Evolutionary conservation across 1,284 basidiomycete species (phyloP).

Genomic region (Exobasidium cylindrosporum): DNA sequence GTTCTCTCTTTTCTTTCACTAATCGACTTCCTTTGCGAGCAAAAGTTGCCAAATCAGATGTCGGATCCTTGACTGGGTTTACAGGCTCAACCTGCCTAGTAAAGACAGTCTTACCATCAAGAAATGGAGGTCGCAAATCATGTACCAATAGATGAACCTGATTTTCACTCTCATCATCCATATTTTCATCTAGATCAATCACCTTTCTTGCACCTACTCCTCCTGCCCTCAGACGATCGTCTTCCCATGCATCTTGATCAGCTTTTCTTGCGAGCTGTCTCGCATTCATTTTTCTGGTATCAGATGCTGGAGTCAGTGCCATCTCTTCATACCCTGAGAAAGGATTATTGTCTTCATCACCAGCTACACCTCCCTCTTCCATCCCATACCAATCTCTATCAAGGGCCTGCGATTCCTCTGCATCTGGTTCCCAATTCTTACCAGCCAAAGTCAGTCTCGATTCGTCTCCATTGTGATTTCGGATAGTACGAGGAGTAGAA

Average conservation of each 20-base stretch:
- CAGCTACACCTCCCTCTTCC: conserved; percentile 58
- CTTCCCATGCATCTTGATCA: conserved; percentile 97
- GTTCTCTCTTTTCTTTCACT: conserved; percentile 90
- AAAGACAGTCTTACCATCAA: conserved; percentile 92
- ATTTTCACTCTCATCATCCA: conserved; percentile 80
- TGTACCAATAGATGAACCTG: conserved; percentile 96
- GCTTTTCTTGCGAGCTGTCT: conserved; percentile 64
- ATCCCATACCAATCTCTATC: conserved; percentile 51
- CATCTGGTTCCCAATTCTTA: conserved; percentile 41
- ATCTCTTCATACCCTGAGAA: conserved; percentile 78
- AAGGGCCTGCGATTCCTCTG: conserved; percentile 23
- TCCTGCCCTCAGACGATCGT: conserved; percentile 91
- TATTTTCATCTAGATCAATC: conserved; percentile 73
- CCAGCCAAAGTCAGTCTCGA: conserved; percentile 56
- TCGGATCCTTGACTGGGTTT: conserved; percentile 89
- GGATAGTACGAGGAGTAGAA: conserved; percentile 21
- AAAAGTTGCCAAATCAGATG: conserved; percentile 92
- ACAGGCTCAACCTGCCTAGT: conserved; percentile 96
- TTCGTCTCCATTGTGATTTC: conserved; percentile 40
- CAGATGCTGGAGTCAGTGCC: conserved; percentile 25
- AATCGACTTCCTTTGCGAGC: conserved; percentile 89
- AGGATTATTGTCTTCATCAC: conserved; percentile 87
- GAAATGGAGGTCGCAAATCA: conserved; percentile 93
- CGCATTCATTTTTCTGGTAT: conserved; percentile 48
- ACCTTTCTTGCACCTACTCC: conserved; percentile 78